Conservation (phyloP, 2,329 filamentous ascomycete genomes). For the Metarhizium sp. region DNA sequence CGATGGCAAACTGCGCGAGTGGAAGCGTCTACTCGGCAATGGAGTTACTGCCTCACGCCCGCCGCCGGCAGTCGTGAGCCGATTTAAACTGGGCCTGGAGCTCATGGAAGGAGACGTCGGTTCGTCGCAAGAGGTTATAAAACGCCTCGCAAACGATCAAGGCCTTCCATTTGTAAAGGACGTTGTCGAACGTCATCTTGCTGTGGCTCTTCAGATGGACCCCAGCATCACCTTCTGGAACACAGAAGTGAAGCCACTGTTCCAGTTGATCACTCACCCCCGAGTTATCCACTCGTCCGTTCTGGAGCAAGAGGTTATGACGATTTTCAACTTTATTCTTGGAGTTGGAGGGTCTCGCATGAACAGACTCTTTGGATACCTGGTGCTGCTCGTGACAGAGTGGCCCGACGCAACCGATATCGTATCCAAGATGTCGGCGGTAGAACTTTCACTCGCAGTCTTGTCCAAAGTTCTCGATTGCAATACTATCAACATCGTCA, state of each 20-base stretch:
- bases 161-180: constrained; percentile 19
- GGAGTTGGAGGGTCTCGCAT: constrained; percentile 24
- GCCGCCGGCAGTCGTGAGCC: background rate
- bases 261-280: constrained; percentile 24
- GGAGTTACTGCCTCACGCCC: background rate
- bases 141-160: constrained; percentile 16
- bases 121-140: constrained; percentile 11
- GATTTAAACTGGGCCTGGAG: constrained; percentile 10
- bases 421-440: constrained; percentile 10
- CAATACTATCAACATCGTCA: constrained; percentile 24
- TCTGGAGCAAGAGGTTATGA: constrained; percentile 26
- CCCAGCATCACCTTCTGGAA: constrained; percentile 14
- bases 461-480: constrained; percentile 26
- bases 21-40: constrained; percentile 9
- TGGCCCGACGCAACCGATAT: constrained; percentile 8
- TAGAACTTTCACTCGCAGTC: constrained; percentile 21
- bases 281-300: constrained; percentile 26
- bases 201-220: background rate
- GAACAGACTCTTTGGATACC: constrained; percentile 20
- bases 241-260: constrained; percentile 21
- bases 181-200: constrained; percentile 16
- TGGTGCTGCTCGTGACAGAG: constrained; percentile 13
- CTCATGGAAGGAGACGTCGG: constrained; percentile 13
- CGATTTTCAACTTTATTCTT: constrained; percentile 23
- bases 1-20: constrained; percentile 11